These are phyloP conservation scores for Trypanosoma grayi DNA, from an alignment of 208 protist genomes.

Conservation along the genomic window DNA sequence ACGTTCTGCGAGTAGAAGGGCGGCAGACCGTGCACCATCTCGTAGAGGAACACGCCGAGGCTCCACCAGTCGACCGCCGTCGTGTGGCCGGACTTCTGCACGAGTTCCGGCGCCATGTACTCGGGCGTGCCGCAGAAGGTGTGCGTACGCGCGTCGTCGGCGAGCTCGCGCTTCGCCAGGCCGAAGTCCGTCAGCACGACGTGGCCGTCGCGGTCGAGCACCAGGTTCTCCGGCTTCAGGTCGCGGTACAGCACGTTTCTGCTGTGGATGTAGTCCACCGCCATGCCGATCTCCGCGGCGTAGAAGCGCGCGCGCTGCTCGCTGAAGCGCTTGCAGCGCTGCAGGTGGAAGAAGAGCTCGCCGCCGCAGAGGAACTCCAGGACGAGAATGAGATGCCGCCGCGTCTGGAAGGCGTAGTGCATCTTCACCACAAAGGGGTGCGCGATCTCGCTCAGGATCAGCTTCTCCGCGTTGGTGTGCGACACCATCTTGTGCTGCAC, in stretches of 20 bases:
- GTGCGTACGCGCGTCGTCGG: conserved; percentile 31
- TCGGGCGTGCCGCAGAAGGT: conserved; percentile 88
- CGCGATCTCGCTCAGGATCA: conserved; percentile 71
- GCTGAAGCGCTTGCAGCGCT: conserved; percentile 50
- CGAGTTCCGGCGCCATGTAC: conserved; percentile 91
- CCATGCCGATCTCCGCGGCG: conserved; percentile 87
- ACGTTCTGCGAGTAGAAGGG: conserved; percentile 89
- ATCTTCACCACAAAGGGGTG: conserved; percentile 89
- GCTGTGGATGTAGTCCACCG: conserved; percentile 84
- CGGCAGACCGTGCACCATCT: conserved; percentile 86
- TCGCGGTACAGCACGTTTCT: conserved; percentile 82
- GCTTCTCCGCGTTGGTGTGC: conserved; percentile 81
- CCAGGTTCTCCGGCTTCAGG: conserved; percentile 89
- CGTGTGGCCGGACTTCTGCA: conserved; percentile 85
- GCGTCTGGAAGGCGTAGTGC: conserved; percentile 83
- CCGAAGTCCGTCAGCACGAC: conserved; percentile 87
- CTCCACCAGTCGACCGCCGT: conserved; percentile 96
- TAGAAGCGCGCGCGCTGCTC: conserved; percentile 76
- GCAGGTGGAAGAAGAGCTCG: conserved; percentile 93
- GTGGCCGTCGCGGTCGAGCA: conserved; percentile 82
- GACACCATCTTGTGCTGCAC: conserved; percentile 69
- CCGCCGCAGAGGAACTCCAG: conserved; percentile 94
- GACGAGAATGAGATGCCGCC: conserved; percentile 80
- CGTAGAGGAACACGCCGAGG: conserved; percentile 95
- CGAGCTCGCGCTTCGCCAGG: conserved; percentile 63